Percentiles rank a stretch among this genome's conserved stretches.
phyloP scores from a whole-genome alignment of 495 filamentous ascomycete genomes.

The Delitschia confertaspora region DNA sequence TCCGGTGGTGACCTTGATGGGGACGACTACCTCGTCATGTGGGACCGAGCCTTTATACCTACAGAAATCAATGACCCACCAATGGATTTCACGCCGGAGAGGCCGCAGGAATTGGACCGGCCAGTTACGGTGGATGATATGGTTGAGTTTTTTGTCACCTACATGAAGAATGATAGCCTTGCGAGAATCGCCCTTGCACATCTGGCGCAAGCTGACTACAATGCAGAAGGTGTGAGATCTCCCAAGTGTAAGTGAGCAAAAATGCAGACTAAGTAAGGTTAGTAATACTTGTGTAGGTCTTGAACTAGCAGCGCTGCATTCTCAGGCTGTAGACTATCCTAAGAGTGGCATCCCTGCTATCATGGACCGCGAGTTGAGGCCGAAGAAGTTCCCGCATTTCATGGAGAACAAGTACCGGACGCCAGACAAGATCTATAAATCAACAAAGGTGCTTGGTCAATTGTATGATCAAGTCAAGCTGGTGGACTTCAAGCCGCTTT shows the following conservation, averaged over 20 bases:
- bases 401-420: constrained; percentile 62
- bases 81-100: constrained; percentile 59
- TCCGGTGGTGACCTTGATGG: constrained; percentile 95
- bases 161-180: constrained; percentile 87
- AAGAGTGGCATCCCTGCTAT: constrained; percentile 75
- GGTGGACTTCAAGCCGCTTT: constrained; percentile 62
- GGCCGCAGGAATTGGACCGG: constrained; percentile 42
- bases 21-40: constrained; percentile 91
- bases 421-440: constrained; percentile 52
- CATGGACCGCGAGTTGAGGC: constrained; percentile 53
- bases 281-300: constrained; percentile 38
- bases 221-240: constrained; percentile 54
- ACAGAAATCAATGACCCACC: constrained; percentile 57
- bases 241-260: constrained; percentile 46
- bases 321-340: constrained; percentile 83
- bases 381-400: constrained; percentile 71
- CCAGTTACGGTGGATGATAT: constrained; percentile 61
- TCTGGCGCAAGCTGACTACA: constrained; percentile 63
- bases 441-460: constrained; percentile 64
- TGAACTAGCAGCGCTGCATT: constrained; percentile 72
- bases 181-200: constrained; percentile 75
- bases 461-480: constrained; percentile 67
- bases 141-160: constrained; percentile 76
- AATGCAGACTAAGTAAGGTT: neutral
- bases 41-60: constrained; percentile 73